Conservation (phyloP, 1,284 basidiomycete species). For the Xerocomus minutiporus region DNA sequence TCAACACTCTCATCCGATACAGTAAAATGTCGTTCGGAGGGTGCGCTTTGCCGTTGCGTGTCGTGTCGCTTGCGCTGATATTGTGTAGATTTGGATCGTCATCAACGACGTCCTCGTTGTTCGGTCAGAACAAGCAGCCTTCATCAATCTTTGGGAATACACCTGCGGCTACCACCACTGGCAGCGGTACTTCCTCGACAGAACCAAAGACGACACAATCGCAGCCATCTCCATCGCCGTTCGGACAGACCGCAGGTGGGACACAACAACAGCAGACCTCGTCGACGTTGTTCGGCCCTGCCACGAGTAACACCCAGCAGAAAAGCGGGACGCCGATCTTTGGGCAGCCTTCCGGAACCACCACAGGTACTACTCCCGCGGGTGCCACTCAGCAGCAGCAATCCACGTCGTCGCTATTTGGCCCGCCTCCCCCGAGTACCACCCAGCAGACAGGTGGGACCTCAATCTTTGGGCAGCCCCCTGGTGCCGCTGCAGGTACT, state of each 20-base stretch:
- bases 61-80: constrained; percentile 8
- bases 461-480: constrained; percentile 5
- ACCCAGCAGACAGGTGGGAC: background rate
- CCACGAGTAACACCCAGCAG: constrained; percentile 26
- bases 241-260: constrained; percentile 30
- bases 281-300: constrained; percentile 14
- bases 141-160: constrained; percentile 31
- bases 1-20: background rate
- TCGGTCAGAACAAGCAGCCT: constrained; percentile 28
- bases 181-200: constrained; percentile 20
- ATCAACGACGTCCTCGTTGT: constrained; percentile 24
- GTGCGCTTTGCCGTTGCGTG: constrained; percentile 11
- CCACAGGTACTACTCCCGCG: background rate
- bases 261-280: constrained; percentile 16
- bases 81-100: constrained; percentile 18
- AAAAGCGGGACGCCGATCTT: constrained; percentile 22
- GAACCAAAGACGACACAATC: constrained; percentile 27
- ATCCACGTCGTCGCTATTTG: background rate
- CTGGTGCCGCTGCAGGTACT: background rate
- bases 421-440: background rate
- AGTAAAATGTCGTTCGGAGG: constrained; percentile 19
- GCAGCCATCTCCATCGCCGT: constrained; percentile 31
- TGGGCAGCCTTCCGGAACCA: background rate
- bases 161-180: constrained; percentile 14
- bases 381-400: background rate